Evolutionary conservation across 768 basidiomycete genomes (phyloP).

Genomic region (Calocybe indica): DNA sequence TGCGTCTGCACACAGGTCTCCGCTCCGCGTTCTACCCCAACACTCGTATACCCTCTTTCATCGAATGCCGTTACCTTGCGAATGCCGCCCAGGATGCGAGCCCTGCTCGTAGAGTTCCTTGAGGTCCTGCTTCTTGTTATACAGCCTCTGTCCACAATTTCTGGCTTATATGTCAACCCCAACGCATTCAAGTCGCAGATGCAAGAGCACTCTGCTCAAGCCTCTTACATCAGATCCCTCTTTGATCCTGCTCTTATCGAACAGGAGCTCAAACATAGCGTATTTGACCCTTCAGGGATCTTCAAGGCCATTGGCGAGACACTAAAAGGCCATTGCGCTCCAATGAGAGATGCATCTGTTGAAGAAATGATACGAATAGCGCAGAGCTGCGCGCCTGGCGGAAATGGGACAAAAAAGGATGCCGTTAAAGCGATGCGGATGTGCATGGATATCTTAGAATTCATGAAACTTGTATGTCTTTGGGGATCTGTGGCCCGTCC

Average conservation of each 20-base stretch:
- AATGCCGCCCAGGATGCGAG: constrained; percentile 65
- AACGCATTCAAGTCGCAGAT: constrained; percentile 54
- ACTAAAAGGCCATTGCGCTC: constrained; percentile 88
- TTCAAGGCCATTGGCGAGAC: constrained; percentile 76
- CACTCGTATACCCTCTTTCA: constrained; percentile 38
- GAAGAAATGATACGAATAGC: constrained; percentile 79
- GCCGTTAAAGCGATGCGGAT: constrained; percentile 70
- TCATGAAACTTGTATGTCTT: constrained; percentile 84
- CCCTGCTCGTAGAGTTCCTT: constrained; percentile 69
- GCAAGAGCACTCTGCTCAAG: constrained; percentile 58
- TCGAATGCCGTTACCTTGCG: constrained; percentile 49
- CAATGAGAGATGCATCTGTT: constrained; percentile 82
- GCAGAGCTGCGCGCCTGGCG: constrained; percentile 47
- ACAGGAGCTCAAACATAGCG: constrained; percentile 69
- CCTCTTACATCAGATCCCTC: constrained; percentile 60
- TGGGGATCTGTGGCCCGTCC: constrained; percentile 1
- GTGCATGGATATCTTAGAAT: constrained; percentile 87
- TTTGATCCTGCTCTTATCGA: constrained; percentile 81
- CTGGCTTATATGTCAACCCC: constrained; percentile 55
- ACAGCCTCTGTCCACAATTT: constrained; percentile 64
- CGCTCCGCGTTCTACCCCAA: constrained; percentile 31
- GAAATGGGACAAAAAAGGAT: constrained; percentile 49
- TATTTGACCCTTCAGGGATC: constrained; percentile 76
- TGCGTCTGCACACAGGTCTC: constrained; percentile 50
- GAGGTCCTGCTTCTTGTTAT: constrained; percentile 82